phyloP scores from a whole-genome alignment of 2,329 filamentous ascomycete genomes.

The Beauveria rudraprayagi region DNA sequence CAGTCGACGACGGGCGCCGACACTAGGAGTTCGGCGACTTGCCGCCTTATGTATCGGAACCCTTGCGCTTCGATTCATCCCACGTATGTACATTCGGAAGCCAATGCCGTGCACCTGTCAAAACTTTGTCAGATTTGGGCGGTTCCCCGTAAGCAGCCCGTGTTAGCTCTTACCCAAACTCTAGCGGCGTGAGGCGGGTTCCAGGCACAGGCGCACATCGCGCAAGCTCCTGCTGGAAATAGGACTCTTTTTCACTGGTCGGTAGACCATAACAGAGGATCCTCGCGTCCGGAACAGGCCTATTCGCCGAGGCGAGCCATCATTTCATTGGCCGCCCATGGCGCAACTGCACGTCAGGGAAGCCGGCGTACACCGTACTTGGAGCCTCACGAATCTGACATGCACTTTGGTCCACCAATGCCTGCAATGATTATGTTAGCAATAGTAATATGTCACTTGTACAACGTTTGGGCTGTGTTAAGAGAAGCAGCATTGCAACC shows the following conservation, averaged over 20 bases:
- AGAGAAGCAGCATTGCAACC: neutral
- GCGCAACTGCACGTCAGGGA: neutral
- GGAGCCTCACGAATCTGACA: slow-evolving; percentile 1
- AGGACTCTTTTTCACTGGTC: neutral
- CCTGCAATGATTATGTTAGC: neutral
- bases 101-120: neutral
- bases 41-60: neutral
- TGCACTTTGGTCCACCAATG: slow-evolving; percentile 4
- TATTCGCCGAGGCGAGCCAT: neutral
- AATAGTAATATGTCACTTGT: neutral
- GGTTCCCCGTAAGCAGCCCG: neutral
- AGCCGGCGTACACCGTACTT: slow-evolving; percentile 5
- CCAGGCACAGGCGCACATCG: neutral
- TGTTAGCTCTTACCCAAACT: slow-evolving; percentile 7
- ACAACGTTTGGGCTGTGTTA: neutral
- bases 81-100: neutral
- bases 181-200: neutral
- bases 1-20: neutral
- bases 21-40: slow-evolving; percentile 6
- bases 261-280: neutral
- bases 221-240: neutral
- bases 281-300: neutral
- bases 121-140: slow-evolving; percentile 6
- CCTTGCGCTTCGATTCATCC: neutral
- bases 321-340: neutral